Conservation (phyloP, 192 early-diverging fungal genomes). For the Obelidium mucronatum region DNA sequence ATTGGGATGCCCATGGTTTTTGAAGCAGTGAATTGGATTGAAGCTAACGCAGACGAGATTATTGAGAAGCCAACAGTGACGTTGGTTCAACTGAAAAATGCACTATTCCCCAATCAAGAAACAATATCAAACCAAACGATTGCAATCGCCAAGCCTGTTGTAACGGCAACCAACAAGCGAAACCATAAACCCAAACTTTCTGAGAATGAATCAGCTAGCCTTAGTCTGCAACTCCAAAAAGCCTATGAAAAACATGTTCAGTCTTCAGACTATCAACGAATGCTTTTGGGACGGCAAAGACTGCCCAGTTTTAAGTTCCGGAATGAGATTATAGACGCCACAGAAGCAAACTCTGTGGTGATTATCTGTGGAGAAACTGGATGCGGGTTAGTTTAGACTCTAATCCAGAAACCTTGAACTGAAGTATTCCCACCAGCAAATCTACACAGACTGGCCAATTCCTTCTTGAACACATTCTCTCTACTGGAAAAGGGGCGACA, state of each 20-base stretch:
- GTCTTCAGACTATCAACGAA: constrained; percentile 36
- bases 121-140: background rate
- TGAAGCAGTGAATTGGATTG: constrained; percentile 45
- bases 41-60: constrained; percentile 39
- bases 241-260: background rate
- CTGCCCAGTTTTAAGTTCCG: constrained; percentile 70
- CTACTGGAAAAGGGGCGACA: constrained; percentile 41
- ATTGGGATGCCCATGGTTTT: constrained; percentile 58
- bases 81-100: constrained; percentile 15
- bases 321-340: constrained; percentile 58
- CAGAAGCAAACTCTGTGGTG: constrained; percentile 61
- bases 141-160: background rate
- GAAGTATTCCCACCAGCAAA: too few species aligned
- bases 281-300: constrained; percentile 55
- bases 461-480: constrained; percentile 67
- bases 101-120: background rate
- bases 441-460: constrained; percentile 73
- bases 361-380: constrained; percentile 86
- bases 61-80: constrained; percentile 40
- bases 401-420: too few species aligned
- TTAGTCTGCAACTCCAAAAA: constrained; percentile 10
- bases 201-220: too few species aligned
- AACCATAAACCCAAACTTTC: too few species aligned
- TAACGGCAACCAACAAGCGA: constrained; percentile 11
- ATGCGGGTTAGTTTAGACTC: too few species aligned